These are phyloP conservation scores for Melanomma pulvis-pyrius DNA, from an alignment of 495 filamentous ascomycete species.

Conservation along the genomic window DNA sequence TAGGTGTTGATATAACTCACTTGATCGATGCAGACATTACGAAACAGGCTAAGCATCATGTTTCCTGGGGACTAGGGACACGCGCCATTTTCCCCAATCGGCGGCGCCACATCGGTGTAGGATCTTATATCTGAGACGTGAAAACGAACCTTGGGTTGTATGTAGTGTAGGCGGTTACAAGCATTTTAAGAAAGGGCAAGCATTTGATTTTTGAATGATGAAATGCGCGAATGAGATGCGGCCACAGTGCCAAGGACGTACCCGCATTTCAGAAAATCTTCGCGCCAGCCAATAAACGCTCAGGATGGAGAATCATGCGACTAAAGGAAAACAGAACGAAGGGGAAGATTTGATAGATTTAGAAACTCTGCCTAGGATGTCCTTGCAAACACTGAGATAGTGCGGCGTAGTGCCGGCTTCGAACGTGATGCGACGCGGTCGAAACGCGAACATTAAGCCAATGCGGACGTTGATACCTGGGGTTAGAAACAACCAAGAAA, in stretches of 20 bases:
- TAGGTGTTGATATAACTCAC: neutral
- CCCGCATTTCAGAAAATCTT: neutral
- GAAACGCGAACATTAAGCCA: neutral
- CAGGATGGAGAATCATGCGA: neutral
- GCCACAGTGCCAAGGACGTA: neutral
- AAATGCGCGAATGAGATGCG: neutral
- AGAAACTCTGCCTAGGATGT: neutral
- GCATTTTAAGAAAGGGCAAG: neutral
- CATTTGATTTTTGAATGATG: neutral
- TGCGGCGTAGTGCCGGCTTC: conserved; percentile 2
- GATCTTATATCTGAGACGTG: neutral
- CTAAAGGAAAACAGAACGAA: neutral
- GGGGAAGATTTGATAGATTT: neutral
- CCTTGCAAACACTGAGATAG: neutral
- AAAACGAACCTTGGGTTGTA: neutral
- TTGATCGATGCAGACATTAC: neutral
- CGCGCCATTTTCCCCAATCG: neutral
- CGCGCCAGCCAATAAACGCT: neutral
- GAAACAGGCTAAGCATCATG: conserved; percentile 25
- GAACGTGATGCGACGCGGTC: conserved; percentile 1
- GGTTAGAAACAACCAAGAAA: neutral
- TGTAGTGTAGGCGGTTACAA: neutral
- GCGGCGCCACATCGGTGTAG: neutral
- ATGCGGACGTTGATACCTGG: neutral
- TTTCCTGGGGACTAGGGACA: conserved; percentile 15